phyloP scores from a whole-genome alignment of 345 rosid genomes.

The Geranium rotundifolium region DNA sequence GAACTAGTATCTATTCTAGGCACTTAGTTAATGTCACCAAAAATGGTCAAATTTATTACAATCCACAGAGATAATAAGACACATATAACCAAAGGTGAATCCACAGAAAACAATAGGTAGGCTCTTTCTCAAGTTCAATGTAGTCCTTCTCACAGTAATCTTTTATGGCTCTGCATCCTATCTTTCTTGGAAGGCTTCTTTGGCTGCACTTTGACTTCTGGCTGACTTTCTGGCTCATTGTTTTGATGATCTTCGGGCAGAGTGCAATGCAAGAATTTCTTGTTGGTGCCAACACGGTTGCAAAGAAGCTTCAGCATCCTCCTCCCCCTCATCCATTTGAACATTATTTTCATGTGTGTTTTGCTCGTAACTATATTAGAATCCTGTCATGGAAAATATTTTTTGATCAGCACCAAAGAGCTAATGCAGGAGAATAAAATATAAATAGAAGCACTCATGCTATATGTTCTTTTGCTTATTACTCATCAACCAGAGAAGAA shows the following conservation, averaged over 20 bases:
- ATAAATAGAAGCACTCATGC: not conserved
- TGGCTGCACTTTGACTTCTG: constrained; percentile 14
- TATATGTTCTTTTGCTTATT: not conserved
- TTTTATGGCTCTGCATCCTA: not conserved
- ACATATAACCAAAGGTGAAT: not conserved
- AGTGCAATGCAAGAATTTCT: constrained; percentile 61
- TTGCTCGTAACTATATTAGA: constrained; percentile 51
- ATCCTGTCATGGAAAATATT: constrained; percentile 33
- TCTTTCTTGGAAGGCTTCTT: constrained; percentile 16
- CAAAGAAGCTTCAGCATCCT: constrained; percentile 74
- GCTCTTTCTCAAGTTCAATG: not conserved
- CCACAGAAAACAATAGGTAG: not conserved
- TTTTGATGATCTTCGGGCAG: constrained; percentile 59
- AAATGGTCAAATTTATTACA: not conserved
- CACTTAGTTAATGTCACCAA: not conserved
- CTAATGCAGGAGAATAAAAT: not conserved
- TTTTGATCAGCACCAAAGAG: not conserved
- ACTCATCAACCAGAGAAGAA: too few relatives aligned
- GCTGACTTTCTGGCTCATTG: constrained; percentile 13
- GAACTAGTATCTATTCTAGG: not conserved
- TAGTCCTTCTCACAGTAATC: not conserved
- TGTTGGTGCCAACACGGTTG: constrained; percentile 64
- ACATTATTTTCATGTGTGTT: constrained; percentile 87
- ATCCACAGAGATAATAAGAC: not conserved
- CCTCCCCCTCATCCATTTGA: constrained; percentile 97